Conservation (phyloP, 1,139 yeast species). For the Saccharomycopsis hybrid region DNA sequence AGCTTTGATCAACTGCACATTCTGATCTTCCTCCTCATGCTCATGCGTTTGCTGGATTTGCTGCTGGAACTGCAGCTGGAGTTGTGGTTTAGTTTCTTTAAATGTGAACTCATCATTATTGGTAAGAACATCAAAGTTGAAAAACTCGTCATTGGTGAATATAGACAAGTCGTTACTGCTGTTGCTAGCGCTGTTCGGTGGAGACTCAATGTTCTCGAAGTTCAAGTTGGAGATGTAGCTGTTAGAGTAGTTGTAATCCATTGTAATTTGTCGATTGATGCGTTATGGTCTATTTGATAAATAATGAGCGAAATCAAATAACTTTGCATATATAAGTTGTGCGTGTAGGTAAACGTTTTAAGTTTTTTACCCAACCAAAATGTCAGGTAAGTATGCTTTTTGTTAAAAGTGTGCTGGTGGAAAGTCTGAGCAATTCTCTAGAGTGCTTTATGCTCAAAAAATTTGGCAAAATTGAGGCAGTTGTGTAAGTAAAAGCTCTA, state of each 20-base stretch:
- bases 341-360: no score
- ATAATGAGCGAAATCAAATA: no score
- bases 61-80: not conserved
- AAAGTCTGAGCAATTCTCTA: no score
- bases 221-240: constrained; percentile 14
- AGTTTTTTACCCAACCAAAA: no score
- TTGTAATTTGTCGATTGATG: no score
- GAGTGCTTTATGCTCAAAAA: no score
- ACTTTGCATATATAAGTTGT: no score
- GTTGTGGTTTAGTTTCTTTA: constrained; percentile 10
- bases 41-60: constrained; percentile 1
- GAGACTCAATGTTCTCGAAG: constrained; percentile 10
- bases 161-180: constrained; percentile 11
- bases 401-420: no score
- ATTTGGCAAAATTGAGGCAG: no score
- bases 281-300: no score
- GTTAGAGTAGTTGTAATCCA: constrained; percentile 23
- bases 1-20: not conserved
- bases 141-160: constrained; percentile 25
- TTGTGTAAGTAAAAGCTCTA: no score
- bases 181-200: constrained; percentile 1
- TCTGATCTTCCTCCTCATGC: not conserved
- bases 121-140: constrained; percentile 23
- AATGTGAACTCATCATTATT: constrained; percentile 16
- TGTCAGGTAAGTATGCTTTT: no score